Conservation (phyloP, 2,329 filamentous ascomycete genomes). For the Fusarium ambrosium region DNA sequence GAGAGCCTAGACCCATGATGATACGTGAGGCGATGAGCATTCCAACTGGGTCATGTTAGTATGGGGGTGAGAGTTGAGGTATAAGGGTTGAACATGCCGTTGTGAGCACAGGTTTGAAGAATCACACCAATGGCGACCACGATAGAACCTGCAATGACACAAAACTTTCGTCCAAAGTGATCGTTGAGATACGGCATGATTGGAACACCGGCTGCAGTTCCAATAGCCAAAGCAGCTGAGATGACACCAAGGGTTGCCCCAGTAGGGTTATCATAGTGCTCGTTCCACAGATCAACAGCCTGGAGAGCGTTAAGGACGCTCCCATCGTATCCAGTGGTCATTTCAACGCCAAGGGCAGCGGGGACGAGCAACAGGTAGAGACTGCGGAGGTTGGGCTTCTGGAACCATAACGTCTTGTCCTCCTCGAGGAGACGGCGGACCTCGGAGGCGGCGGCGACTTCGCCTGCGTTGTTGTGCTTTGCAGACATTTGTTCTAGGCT, state of each 20-base stretch:
- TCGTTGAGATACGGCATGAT: neutral
- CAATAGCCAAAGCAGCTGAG: neutral
- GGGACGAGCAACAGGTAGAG: neutral
- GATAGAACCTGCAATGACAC: neutral
- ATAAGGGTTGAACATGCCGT: neutral
- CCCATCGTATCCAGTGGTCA: neutral
- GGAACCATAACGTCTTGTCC: neutral
- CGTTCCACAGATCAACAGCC: neutral
- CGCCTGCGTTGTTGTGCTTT: neutral
- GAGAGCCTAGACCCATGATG: neutral
- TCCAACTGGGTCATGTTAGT: neutral
- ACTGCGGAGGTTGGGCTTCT: neutral
- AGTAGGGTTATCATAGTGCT: neutral
- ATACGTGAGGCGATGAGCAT: neutral
- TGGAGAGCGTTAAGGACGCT: neutral
- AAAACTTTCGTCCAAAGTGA: neutral
- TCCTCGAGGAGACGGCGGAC: neutral
- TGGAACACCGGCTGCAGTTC: neutral
- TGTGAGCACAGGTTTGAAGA: neutral
- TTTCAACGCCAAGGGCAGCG: neutral
- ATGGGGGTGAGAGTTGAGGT: neutral
- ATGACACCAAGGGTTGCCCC: neutral
- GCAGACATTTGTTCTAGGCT: neutral
- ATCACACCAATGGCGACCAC: neutral
- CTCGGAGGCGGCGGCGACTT: neutral